Conservation (phyloP, 306 rosid genomes). For the Cajanus cajan region DNA sequence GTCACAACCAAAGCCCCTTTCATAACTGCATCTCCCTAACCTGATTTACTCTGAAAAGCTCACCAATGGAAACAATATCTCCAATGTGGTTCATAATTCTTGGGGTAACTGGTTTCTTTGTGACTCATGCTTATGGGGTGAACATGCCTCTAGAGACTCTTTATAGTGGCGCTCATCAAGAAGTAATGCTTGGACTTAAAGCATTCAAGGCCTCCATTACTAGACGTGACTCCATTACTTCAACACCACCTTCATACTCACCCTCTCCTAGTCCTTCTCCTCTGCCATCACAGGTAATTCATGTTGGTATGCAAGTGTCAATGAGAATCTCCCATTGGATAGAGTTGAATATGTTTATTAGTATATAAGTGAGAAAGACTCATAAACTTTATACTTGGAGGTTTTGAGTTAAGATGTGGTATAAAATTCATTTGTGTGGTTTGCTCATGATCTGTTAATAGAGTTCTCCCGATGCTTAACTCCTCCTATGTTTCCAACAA, state of each 20-base stretch:
- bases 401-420: too few relatives aligned
- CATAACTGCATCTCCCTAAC: slow-evolving; percentile 22
- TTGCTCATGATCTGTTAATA: too few relatives aligned
- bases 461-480: too few relatives aligned
- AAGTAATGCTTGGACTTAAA: slow-evolving; percentile 37
- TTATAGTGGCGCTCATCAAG: slow-evolving; percentile 13
- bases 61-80: slow-evolving; percentile 25
- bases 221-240: slow-evolving; percentile 35
- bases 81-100: slow-evolving; percentile 28
- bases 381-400: too few relatives aligned
- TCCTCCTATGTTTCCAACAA: too few relatives aligned
- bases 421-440: too few relatives aligned
- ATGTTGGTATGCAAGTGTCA: too few relatives aligned
- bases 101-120: slow-evolving; percentile 17
- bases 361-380: too few relatives aligned
- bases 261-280: slow-evolving; percentile 38
- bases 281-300: slow-evolving; percentile 33
- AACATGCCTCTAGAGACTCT: slow-evolving; percentile 12
- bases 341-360: too few relatives aligned
- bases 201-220: slow-evolving; percentile 48
- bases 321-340: too few relatives aligned
- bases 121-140: slow-evolving; percentile 27
- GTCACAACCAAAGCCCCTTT: slow-evolving; percentile 14
- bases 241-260: slow-evolving; percentile 36
- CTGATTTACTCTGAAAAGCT: neutral